Evolutionary conservation across 768 basidiomycete species (phyloP), one percentile per base, ranked within the genome.

Genomic region (Naganishia kalamii): DNA sequence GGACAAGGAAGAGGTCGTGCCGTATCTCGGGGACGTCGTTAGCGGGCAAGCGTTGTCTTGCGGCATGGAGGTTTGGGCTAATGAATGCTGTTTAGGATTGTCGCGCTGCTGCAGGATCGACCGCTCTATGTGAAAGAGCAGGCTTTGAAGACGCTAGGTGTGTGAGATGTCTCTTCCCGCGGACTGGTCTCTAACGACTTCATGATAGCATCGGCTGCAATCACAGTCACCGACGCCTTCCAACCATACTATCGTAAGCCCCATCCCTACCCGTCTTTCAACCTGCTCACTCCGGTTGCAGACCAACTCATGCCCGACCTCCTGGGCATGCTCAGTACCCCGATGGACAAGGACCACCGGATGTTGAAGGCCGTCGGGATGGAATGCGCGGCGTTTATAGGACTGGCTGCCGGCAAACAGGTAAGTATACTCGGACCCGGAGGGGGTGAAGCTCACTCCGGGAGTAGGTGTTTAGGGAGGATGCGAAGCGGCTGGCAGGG

Each of bases 241-340:
- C 13, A 29, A 30, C 60, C 43, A 7, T 61, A 46, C 60, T 61
- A 61, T 44, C 17, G 60, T 48, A 32, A 12, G 60, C 23, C 37
- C 11, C 11, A 19, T 8, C n/a, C n/a, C 1, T 25, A 32, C 32
- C 21, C 2, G 15, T 13, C 51, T n/a, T 6, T 19, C 19, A 7
- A 2, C 1, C 51, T 21, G 51, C 25, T 32, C 21, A 7, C 10
- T n/a, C 32, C 17, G 8, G 23, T 35, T 25, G 37, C 23, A 57
- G 54, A 57, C 21, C 33, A 57, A 57, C 41, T 61, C 27, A 61
- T 61, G 60, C 60, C 60, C 19, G 43, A 46, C 27, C 13, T 61
- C 3, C 17, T 61, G 13, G 29, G 29, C 13, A 46, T 61, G 46
- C 60, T 61, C 2, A 44, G 60, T 11, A 61, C 60, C 10, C 60